Conservation (phyloP, 495 filamentous ascomycete species). For the Neurospora discreta region DNA sequence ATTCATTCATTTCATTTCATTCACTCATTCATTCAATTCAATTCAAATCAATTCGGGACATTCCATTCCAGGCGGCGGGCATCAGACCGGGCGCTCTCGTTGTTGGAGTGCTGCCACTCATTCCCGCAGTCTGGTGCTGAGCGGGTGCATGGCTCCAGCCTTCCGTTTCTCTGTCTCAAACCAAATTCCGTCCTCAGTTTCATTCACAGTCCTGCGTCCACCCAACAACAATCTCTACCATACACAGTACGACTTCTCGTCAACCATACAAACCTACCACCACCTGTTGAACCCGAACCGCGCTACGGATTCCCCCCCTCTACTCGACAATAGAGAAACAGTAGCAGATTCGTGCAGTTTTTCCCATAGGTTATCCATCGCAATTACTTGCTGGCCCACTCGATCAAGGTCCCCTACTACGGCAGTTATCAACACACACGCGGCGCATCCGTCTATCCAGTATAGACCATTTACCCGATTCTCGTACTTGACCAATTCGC, state of each 20-base stretch:
- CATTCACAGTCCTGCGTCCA: conserved; percentile 8
- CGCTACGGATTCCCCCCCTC: background rate
- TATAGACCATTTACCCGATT: background rate
- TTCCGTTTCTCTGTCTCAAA: background rate
- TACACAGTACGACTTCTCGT: too few species aligned
- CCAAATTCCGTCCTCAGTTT: background rate
- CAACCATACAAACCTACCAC: conserved; percentile 3
- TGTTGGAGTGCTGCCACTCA: background rate
- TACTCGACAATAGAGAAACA: conserved; percentile 6
- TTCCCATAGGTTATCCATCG: conserved; percentile 12
- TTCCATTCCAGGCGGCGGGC: background rate
- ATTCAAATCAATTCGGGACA: background rate
- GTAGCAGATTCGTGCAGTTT: conserved; percentile 17
- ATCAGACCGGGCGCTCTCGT: background rate
- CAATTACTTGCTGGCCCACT: conserved; percentile 1
- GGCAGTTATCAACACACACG: background rate
- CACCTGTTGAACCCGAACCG: background rate
- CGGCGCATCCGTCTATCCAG: background rate
- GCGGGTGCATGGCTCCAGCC: background rate
- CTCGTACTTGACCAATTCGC: background rate
- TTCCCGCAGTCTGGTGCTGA: background rate
- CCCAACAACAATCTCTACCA: conserved; percentile 13
- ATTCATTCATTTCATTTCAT: background rate
- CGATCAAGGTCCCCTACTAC: background rate
- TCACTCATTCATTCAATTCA: background rate